Evolutionary conservation across 1,284 basidiomycete genomes (phyloP).

Genomic region (Irpex lacteus): DNA sequence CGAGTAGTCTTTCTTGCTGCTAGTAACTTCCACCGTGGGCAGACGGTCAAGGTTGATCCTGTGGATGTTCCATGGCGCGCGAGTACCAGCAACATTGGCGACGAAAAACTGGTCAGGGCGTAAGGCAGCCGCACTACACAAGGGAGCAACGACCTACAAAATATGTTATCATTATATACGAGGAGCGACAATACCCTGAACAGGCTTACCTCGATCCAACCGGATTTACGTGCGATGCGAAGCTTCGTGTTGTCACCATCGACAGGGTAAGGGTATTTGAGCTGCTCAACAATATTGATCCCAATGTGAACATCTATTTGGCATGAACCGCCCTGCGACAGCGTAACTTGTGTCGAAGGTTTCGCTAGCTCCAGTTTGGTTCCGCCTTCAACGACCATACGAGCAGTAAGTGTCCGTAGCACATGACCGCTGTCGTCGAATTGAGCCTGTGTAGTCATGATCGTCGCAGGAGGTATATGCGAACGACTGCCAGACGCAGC

Average conservation of each 20-base stretch:
- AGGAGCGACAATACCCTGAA: conserved; percentile 20
- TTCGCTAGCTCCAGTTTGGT: conserved; percentile 18
- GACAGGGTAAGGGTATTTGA: conserved; percentile 35
- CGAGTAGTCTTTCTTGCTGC: conserved; percentile 2
- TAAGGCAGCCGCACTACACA: conserved; percentile 29
- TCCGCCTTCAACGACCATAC: neutral
- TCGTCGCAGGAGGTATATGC: neutral
- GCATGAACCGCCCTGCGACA: conserved; percentile 33
- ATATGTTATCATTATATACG: neutral
- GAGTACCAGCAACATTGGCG: conserved; percentile 14
- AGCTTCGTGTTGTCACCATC: conserved; percentile 31
- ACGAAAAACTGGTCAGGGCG: conserved; percentile 33
- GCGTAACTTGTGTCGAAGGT: conserved; percentile 18
- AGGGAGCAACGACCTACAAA: neutral
- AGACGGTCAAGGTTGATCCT: conserved; percentile 36
- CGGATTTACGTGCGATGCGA: conserved; percentile 50
- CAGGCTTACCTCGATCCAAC: conserved; percentile 47
- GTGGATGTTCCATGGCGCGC: conserved; percentile 39
- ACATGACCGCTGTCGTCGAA: neutral
- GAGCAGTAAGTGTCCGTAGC: neutral
- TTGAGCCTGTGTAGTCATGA: neutral
- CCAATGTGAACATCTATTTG: conserved; percentile 30
- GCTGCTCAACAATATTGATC: conserved; percentile 18
- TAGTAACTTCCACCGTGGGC: conserved; percentile 27
- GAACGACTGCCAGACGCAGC: no score